These are phyloP conservation scores for Pleurotus eryngii DNA, from an alignment of 768 basidiomycete species.

Conservation along the genomic window DNA sequence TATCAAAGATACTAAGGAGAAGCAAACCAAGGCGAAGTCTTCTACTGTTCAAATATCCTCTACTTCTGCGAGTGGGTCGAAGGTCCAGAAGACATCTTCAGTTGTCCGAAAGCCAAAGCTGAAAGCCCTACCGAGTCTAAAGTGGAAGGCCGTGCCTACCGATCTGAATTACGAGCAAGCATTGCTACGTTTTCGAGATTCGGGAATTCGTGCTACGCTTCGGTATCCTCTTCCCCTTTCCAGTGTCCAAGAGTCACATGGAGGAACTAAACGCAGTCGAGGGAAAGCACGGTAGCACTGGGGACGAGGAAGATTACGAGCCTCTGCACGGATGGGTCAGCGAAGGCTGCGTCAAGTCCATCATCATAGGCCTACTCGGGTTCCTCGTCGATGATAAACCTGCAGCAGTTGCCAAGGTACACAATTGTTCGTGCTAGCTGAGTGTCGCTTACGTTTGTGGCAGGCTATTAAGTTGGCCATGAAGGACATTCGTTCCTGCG, in stretches of 20 bases:
- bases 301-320: slow-evolving; percentile 33
- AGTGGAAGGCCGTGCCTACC: slow-evolving; percentile 52
- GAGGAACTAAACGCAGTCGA: slow-evolving; percentile 63
- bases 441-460: slow-evolving; percentile 8
- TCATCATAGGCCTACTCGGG: slow-evolving; percentile 60
- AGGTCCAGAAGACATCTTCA: slow-evolving; percentile 10
- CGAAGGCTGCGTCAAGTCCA: slow-evolving; percentile 59
- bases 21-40: no score
- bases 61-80: background rate
- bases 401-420: slow-evolving; percentile 33
- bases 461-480: slow-evolving; percentile 43
- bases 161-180: slow-evolving; percentile 42
- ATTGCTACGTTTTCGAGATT: slow-evolving; percentile 62
- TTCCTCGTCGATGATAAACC: slow-evolving; percentile 45
- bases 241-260: slow-evolving; percentile 40
- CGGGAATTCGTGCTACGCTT: slow-evolving; percentile 76
- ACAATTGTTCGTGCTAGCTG: background rate
- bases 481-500: slow-evolving; percentile 49
- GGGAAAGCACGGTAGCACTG: slow-evolving; percentile 23
- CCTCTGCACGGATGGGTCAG: slow-evolving; percentile 54
- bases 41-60: background rate
- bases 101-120: slow-evolving; percentile 25
- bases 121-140: slow-evolving; percentile 40
- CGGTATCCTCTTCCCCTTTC: slow-evolving; percentile 39
- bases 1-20: no score